A percentile compares a stretch with the other conserved stretches of the same genome.
These are phyloP conservation scores for Stentor roeselii DNA, from an alignment of 73 alveolate species.

Conservation along the genomic window DNA sequence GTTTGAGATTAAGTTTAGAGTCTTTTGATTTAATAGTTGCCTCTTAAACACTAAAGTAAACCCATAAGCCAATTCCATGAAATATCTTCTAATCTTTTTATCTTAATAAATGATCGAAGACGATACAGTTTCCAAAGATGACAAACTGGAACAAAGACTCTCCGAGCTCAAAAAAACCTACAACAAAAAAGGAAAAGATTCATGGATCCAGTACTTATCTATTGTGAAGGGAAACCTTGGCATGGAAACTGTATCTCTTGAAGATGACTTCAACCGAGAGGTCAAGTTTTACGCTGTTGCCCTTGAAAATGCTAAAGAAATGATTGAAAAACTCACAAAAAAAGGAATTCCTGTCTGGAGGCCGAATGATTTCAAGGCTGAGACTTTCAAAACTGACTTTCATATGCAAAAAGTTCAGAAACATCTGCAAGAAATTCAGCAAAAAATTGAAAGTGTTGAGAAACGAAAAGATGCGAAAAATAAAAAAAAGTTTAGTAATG, in stretches of 20 bases:
- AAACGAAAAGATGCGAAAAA: slow-evolving; percentile 41
- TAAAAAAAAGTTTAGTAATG: slow-evolving; percentile 54
- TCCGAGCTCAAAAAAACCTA: background rate
- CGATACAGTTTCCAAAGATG: slow-evolving; percentile 52
- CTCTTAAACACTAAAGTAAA: no score
- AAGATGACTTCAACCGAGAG: slow-evolving; percentile 56
- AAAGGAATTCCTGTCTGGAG: slow-evolving; percentile 51
- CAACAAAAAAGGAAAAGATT: no score
- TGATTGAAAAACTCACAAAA: slow-evolving; percentile 34
- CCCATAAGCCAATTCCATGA: no score
- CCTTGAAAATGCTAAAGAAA: slow-evolving; percentile 46
- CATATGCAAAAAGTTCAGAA: slow-evolving; percentile 55
- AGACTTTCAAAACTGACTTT: slow-evolving; percentile 53
- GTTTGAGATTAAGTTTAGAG: no score
- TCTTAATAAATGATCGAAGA: slow-evolving; percentile 48
- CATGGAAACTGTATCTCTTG: slow-evolving; percentile 26
- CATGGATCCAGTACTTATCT: background rate
- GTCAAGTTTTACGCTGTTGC: slow-evolving; percentile 52
- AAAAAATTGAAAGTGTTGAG: slow-evolving; percentile 44
- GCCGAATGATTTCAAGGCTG: slow-evolving; percentile 66
- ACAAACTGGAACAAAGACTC: slow-evolving; percentile 35
- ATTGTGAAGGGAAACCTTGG: background rate
- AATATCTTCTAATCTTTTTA: no score
- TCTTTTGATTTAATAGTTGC: no score
- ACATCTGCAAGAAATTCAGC: slow-evolving; percentile 37